Evolutionary conservation across 139 green algal species (phyloP), one percentile per base, ranked within the genome.

Genomic region (Chlorella ohadii): DNA sequence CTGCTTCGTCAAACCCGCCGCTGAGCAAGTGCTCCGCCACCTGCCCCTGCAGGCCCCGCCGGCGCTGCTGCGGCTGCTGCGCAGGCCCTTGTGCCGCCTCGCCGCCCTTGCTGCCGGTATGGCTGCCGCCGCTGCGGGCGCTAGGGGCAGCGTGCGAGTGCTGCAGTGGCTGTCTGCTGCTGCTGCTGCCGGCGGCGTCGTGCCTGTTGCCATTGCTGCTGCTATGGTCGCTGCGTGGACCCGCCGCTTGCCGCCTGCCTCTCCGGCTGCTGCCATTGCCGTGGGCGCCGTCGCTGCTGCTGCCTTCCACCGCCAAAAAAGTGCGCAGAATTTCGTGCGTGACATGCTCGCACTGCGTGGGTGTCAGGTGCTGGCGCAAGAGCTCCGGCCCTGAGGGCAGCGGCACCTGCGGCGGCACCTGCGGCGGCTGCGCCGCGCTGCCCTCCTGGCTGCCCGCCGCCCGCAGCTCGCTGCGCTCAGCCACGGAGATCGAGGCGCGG

Each of bases 1-100:
- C 36, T 19, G 74, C 86, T 39, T 89, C 86, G 63, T 89, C 86
- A 71, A 89, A 87, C 0, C 33, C 73, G 4, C 86, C 86, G 2
- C 25, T 34, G 16, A 75, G 19, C n/a, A 89, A 75, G 51, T 89
- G 78, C 44, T 67, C 68, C 39, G 86, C 85, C 47, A 87, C 83
- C 56, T 72, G 44, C 20, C 77, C 77, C 76, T 88, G 84, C 61
- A 78, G 34, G 57, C 75, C 83, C 13, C 83, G 75, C 34, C 39
- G 44, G 25, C 13, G 12, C 15, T 33, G 47, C 44, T 25, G 57
- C n/a, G n/a, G n/a, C n/a, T 47, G 13, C 41, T 3, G 20, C 55
- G 15, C 5, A 39, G n/a, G n/a, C 36, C 12, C 51, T 22, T 9
- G 2, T 13, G 51, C 51, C 19, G 51, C 19, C 51, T 23, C 2